Conservation (phyloP, 2,329 filamentous ascomycete species). For the Verticillium dahliae region DNA sequence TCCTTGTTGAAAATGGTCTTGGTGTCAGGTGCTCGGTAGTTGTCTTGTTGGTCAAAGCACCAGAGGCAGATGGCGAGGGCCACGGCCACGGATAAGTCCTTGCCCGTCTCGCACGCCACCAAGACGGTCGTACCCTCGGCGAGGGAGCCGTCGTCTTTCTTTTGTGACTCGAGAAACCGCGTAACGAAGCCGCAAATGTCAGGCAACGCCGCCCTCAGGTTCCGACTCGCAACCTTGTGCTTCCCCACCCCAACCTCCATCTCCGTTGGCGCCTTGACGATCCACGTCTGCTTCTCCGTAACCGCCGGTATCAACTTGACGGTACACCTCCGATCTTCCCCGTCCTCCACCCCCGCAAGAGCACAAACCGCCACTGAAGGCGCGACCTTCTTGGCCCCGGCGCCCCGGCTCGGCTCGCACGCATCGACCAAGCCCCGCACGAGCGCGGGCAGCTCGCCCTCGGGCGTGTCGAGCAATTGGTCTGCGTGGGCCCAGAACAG, state of each 20-base stretch:
- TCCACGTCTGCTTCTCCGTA: constrained; percentile 37
- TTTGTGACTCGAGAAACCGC: constrained; percentile 21
- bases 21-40: constrained; percentile 16
- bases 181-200: constrained; percentile 52
- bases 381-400: constrained; percentile 1
- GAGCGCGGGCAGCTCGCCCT: constrained; percentile 53
- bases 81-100: constrained; percentile 72
- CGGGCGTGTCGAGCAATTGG: constrained; percentile 53
- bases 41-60: constrained; percentile 61
- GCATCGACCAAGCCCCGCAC: constrained; percentile 36
- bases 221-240: constrained; percentile 75
- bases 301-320: constrained; percentile 35
- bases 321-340: constrained; percentile 21
- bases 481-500: constrained; percentile 72
- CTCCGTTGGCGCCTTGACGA: constrained; percentile 27
- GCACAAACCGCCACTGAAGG: constrained; percentile 29
- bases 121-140: constrained; percentile 28
- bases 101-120: constrained; percentile 69
- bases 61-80: constrained; percentile 72
- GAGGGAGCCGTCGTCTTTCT: neutral
- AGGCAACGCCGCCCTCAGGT: constrained; percentile 65
- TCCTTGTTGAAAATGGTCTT: constrained; percentile 56
- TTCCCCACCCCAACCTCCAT: constrained; percentile 58
- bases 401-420: neutral
- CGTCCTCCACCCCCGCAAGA: constrained; percentile 16